Evolutionary conservation across 345 rosid species (phyloP), one percentile per base, ranked within the genome.

Genomic region (Populus ilicifolia): DNA sequence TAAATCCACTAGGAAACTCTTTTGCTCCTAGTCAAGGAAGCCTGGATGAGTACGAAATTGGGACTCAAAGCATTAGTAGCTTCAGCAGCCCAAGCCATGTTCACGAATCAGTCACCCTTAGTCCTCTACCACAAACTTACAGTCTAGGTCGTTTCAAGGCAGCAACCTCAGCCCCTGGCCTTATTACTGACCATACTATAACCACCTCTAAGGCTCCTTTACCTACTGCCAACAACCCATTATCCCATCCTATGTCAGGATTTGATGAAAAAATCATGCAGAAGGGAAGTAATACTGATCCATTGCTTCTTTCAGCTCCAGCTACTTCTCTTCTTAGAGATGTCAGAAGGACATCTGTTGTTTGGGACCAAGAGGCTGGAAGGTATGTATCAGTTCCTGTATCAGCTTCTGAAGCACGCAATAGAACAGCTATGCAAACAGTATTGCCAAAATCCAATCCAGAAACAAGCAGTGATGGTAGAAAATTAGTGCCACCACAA

Each of bases 321-420:
- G 81, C 98, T 29, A 76, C 93, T 73, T 93, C 98, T 75, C 89
- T 96, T 86, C 89, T 93, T 62, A 86, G 97, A 83, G 99, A 96
- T 72, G 90, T 92, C 71, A 93, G 90, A 81, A 90, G 91, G 80
- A 90, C 98, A 54, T 93, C 97, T 62, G 99, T 93, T 65, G 90
- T 91, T 14, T 96, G 92, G 92, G 98, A 96, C 80, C 98, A 86
- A 88, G 99, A 93, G 73, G 98, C 97, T 39, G 96, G 99, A 33
- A 87, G 99, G 80, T 96, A 91, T 33, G 85, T 93, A 73, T 96
- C 99, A 18, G 88, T 90, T 66, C 96, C 98, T 25, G 79, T 87
- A 43, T 86, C 98, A 61, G 86, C 93, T 38, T 83, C 96, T 13
- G 99, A 96, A 64, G 80, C 86, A 72, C 85, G 88, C 69, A 92